These are phyloP conservation scores for Saccharomycopsis lassenensis DNA, from an alignment of 805 yeast species.

Conservation along the genomic window DNA sequence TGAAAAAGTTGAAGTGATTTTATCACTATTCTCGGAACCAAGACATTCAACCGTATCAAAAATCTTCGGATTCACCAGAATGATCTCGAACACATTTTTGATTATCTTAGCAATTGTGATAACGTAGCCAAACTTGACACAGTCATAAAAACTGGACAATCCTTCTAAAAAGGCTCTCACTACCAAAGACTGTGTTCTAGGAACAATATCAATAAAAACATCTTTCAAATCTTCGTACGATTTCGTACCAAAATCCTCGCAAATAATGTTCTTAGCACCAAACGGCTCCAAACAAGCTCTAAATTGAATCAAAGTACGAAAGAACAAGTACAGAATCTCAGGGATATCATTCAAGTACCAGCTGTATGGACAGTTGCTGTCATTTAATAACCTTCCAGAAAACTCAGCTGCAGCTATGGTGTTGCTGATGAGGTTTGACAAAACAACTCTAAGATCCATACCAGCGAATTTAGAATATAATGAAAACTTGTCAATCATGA, in stretches of 20 bases:
- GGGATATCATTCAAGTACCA: conserved; percentile 12
- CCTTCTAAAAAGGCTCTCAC: no score
- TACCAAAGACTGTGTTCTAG: no score
- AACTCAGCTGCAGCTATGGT: conserved; percentile 9
- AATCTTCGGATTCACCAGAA: conserved; percentile 1
- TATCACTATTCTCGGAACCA: neutral
- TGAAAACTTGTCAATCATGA: no score
- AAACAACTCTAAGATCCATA: neutral
- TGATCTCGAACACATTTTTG: conserved; percentile 4
- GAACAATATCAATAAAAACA: no score
- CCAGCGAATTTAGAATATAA: no score
- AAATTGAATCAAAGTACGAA: conserved; percentile 11
- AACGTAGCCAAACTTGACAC: no score
- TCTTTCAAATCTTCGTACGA: neutral
- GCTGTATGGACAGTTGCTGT: conserved; percentile 8
- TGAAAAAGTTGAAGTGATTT: no score
- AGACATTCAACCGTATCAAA: no score
- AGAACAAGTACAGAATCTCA: conserved; percentile 11
- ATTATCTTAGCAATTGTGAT: neutral
- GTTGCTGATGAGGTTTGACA: conserved; percentile 4
- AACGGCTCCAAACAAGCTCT: neutral
- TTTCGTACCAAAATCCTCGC: neutral
- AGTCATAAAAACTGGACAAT: no score
- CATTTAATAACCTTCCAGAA: conserved; percentile 1
- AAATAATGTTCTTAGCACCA: no score